Percentiles rank a stretch among this genome's conserved stretches.
These are phyloP conservation scores for Psidium guajava DNA, from an alignment of 345 rosid genomes.

Conservation along the genomic window DNA sequence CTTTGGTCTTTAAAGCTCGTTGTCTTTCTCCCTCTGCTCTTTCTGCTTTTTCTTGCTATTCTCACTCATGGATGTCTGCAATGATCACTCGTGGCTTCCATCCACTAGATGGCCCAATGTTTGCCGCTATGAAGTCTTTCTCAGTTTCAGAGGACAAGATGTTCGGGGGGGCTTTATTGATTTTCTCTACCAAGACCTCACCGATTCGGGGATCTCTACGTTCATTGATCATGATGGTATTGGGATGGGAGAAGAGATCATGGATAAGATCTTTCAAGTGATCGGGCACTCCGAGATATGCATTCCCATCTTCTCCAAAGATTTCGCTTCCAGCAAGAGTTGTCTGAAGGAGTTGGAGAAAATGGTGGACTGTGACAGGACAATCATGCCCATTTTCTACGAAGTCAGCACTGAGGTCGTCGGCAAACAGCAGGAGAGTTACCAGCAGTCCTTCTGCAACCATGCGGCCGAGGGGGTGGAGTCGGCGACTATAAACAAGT, in stretches of 20 bases:
- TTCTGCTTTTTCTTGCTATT: no score
- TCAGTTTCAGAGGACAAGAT: no score
- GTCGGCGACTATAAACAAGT: neutral
- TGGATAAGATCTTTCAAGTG: neutral
- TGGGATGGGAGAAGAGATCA: neutral
- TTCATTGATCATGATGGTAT: neutral
- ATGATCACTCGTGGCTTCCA: no score
- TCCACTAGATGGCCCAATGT: no score
- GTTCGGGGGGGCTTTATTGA: no score
- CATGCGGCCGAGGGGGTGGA: rapidly evolving
- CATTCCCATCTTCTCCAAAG: neutral
- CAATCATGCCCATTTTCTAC: neutral
- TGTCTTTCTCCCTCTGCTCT: no score
- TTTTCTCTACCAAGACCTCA: no score
- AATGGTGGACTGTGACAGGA: neutral
- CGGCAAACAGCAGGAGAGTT: neutral
- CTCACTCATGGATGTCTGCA: no score
- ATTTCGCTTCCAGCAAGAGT: neutral
- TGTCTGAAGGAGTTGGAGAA: neutral
- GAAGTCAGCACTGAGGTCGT: neutral
- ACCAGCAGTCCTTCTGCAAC: neutral
- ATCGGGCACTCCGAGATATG: neutral
- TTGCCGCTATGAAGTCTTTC: no score
- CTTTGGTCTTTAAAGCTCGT: no score
- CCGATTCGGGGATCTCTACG: neutral